Evolutionary conservation across 2,329 filamentous ascomycete species (phyloP), one percentile per base, ranked within the genome.

Genomic region (Phyllosticta citribraziliensis): DNA sequence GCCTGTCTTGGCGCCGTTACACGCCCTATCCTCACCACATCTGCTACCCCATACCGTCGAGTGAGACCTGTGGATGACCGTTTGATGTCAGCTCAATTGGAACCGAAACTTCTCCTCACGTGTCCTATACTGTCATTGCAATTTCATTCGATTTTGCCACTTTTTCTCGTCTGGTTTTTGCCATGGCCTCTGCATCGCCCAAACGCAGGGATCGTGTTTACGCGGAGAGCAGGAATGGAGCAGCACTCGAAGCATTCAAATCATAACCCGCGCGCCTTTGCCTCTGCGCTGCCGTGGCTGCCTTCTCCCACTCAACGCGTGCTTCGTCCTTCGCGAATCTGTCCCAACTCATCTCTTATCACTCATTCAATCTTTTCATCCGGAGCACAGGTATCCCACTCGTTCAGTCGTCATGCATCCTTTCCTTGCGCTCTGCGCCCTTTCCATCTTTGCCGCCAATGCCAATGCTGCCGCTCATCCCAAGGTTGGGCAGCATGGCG

Each of bases 401-500:
- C 55, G 22, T 25, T 54, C 55, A 40, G 27, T 57, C 53, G 30
- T 57, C 40, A 61, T 57, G 55, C 53, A 35, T 57, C 24, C 27
- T 24, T 61, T 50, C 27, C 27, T 47, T 25, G 55, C 59, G 55
- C 54, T 61, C n/a, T 57, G 55, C 55, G 59, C 55, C 10, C 55
- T 61, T 61, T 22, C 59, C 5, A 50, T 61, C 59, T 17, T 61
- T 61, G 40, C 40, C 14, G 14, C 40, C 40, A n/a, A 47, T n/a
- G 40, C 40, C 40, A 47, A 47, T 47, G 40, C 12, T 5, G 40
- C 40, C 17, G 40, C 40, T 19, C 17, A 47, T 47, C 40, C 58
- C 52, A 53, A 27, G 25, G 14, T 53, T 11, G 25, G 25, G 52
- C 19, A 19, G 52, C 52, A 53, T 12, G 25, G 10, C 19, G 1